Evolutionary conservation across 2,329 filamentous ascomycete genomes (phyloP).

Genomic region (Xenosphaeropsis pyriputrescens): DNA sequence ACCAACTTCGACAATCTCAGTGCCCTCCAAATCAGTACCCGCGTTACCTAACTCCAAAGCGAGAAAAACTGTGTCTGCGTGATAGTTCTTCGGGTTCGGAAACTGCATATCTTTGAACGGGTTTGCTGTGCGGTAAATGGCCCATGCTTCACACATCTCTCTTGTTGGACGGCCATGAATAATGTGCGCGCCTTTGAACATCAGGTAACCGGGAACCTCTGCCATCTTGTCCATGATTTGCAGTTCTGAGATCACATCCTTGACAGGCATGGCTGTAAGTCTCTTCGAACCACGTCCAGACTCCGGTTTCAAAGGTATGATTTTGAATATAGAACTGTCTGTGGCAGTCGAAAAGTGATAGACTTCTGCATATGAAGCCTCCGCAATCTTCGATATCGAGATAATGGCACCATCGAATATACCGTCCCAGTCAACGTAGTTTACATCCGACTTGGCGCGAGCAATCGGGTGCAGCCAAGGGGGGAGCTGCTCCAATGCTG

Average conservation of each 20-base stretch:
- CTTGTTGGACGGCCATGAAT: constrained; percentile 39
- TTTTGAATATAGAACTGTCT: constrained; percentile 51
- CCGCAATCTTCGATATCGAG: constrained; percentile 43
- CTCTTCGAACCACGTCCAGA: constrained; percentile 14
- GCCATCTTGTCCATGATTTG: constrained; percentile 49
- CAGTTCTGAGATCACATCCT: constrained; percentile 41
- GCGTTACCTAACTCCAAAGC: constrained; percentile 51
- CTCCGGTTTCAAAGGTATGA: constrained; percentile 42
- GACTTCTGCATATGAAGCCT: constrained; percentile 52
- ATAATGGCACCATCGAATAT: no score
- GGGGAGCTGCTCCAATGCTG: no score
- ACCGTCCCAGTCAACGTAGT: no score
- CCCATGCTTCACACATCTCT: constrained; percentile 40
- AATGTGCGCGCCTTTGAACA: constrained; percentile 50
- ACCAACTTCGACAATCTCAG: constrained; percentile 28
- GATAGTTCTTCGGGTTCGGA: constrained; percentile 42
- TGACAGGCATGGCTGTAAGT: constrained; percentile 13
- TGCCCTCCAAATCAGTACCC: constrained; percentile 43
- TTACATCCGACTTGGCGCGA: no score
- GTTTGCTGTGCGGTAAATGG: constrained; percentile 20
- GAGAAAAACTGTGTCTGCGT: constrained; percentile 41
- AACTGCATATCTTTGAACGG: constrained; percentile 38
- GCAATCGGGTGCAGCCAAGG: no score
- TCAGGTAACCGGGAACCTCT: constrained; percentile 48
- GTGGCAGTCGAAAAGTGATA: constrained; percentile 44